Evolutionary conservation across 257 asterid species (phyloP).

Genomic region (Nemophila menziesii): DNA sequence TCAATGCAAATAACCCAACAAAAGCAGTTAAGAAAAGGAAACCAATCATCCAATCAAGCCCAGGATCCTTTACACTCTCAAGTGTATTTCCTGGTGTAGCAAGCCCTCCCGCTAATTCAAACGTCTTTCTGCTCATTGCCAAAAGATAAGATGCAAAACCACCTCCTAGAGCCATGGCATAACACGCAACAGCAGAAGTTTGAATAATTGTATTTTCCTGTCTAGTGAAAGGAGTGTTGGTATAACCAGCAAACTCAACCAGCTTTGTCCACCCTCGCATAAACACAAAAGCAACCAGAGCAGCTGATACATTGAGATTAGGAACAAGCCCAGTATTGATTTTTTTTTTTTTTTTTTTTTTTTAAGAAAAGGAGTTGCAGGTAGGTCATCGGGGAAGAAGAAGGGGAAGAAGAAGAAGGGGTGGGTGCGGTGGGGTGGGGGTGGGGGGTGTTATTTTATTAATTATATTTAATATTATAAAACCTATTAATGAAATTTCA

Average conservation of each 20-base stretch:
- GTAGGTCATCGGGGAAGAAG: too few relatives aligned
- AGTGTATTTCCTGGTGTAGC: neutral
- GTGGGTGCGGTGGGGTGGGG: too few relatives aligned
- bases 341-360: too few relatives aligned
- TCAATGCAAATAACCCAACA: slow-evolving; percentile 1
- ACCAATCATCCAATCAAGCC: neutral
- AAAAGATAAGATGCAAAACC: neutral
- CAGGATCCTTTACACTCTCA: neutral
- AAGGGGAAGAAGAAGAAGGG: too few relatives aligned
- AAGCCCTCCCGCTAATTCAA: neutral
- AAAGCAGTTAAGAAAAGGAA: neutral
- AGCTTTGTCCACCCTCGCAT: slow-evolving; percentile 1
- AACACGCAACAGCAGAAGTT: neutral
- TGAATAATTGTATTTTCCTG: neutral
- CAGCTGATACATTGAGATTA: slow-evolving; percentile 2
- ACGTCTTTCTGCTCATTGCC: neutral
- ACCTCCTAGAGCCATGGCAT: neutral
- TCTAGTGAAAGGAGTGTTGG: neutral
- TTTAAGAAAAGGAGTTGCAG: too few relatives aligned
- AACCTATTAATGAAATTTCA: too few relatives aligned
- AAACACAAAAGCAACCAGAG: neutral
- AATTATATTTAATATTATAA: too few relatives aligned
- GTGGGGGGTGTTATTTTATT: too few relatives aligned
- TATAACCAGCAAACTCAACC: neutral
- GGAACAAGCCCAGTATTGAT: slow-evolving; percentile 1